Conservation (phyloP, 345 rosid species). For the Eucalyptus fibrosa region DNA sequence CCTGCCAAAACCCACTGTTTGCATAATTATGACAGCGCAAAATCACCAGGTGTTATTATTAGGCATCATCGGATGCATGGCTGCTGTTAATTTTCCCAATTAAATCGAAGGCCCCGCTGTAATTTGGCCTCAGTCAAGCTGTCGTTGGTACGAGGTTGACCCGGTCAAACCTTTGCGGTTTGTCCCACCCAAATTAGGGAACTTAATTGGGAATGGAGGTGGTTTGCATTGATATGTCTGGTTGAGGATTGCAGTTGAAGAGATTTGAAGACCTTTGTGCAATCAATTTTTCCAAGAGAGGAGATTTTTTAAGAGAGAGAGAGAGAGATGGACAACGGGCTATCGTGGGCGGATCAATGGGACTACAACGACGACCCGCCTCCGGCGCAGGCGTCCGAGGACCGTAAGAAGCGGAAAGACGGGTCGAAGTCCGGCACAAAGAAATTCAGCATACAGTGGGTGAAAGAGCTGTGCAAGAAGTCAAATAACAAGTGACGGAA, state of each 20-base stretch:
- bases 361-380: slow-evolving; percentile 27
- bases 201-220: neutral
- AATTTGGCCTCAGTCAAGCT: neutral
- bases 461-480: slow-evolving; percentile 20
- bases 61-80: neutral
- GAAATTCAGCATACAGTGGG: slow-evolving; percentile 13
- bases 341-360: slow-evolving; percentile 72
- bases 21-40: neutral
- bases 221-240: neutral
- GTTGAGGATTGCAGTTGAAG: neutral
- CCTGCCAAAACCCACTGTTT: neutral
- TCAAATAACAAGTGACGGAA: neutral
- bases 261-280: neutral
- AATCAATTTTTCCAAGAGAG: neutral
- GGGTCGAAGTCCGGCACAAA: slow-evolving; percentile 9
- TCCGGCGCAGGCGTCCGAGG: neutral
- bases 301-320: neutral
- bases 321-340: slow-evolving; percentile 34
- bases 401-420: slow-evolving; percentile 10
- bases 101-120: neutral
- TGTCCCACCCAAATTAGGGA: neutral
- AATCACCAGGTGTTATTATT: neutral
- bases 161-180: neutral
- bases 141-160: neutral
- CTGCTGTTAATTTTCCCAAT: neutral